phyloP scores from a whole-genome alignment of 2,329 filamentous ascomycete genomes.

The Trichoderma sp. region DNA sequence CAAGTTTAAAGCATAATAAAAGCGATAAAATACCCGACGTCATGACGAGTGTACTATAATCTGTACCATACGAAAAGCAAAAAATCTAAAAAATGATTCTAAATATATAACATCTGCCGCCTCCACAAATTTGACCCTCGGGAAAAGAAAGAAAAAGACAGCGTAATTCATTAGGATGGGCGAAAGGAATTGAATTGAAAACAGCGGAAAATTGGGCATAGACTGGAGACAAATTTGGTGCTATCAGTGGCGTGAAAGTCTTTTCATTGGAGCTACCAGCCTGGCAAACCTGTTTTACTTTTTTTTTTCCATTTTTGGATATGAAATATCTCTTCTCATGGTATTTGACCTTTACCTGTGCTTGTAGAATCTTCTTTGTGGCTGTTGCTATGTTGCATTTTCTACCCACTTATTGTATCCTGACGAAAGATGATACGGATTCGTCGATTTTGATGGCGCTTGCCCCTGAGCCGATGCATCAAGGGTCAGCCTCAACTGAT shows the following conservation, averaged over 20 bases:
- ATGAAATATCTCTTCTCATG: slow-evolving; percentile 39
- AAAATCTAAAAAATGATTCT: slow-evolving; percentile 10
- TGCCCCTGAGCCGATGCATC: neutral
- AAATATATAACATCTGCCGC: neutral
- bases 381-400: neutral
- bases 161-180: neutral
- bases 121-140: neutral
- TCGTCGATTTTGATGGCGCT: neutral
- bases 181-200: neutral
- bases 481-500: neutral
- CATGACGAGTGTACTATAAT: slow-evolving; percentile 41
- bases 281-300: neutral
- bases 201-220: slow-evolving; percentile 6
- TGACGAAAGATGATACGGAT: neutral
- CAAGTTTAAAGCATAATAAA: neutral
- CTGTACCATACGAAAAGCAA: slow-evolving; percentile 40
- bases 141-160: neutral
- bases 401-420: neutral
- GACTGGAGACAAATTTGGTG: slow-evolving; percentile 1
- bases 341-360: neutral
- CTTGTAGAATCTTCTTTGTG: neutral
- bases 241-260: slow-evolving; percentile 5
- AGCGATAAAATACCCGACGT: slow-evolving; percentile 26
- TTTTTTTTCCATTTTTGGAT: neutral
- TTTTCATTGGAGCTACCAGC: slow-evolving; percentile 24